These are phyloP conservation scores for Pseudocercospora eumusae DNA, from an alignment of 2,329 filamentous ascomycete genomes.

Conservation along the genomic window DNA sequence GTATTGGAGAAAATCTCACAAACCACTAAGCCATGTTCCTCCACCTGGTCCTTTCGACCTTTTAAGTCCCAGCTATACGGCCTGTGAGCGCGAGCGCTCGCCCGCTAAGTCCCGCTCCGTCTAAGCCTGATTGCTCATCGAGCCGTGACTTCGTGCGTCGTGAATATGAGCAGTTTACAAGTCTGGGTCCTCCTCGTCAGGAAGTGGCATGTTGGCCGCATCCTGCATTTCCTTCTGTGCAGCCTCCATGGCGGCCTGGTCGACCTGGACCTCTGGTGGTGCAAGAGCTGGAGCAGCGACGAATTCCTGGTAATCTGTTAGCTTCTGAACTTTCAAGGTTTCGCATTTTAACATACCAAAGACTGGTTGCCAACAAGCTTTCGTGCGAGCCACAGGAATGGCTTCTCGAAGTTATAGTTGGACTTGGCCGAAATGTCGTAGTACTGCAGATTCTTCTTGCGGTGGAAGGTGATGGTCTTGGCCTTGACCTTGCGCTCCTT, in stretches of 20 bases:
- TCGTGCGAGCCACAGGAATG: constrained; percentile 97
- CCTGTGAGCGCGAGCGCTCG: constrained; percentile 22
- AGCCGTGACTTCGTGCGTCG: constrained; percentile 28
- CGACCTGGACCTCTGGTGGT: constrained; percentile 87
- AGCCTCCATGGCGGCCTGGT: constrained; percentile 75
- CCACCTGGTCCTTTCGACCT: constrained; percentile 33
- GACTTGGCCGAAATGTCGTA: constrained; percentile 99
- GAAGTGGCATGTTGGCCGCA: constrained; percentile 80
- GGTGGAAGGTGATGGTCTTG: constrained; percentile 99
- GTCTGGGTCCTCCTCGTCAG: constrained; percentile 85
- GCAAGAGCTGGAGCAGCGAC: constrained; percentile 93
- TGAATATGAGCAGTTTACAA: constrained; percentile 45
- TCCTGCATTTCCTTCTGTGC: constrained; percentile 87
- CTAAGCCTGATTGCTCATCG: constrained; percentile 21
- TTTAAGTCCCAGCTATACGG: constrained; percentile 20
- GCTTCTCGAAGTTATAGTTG: constrained; percentile 99
- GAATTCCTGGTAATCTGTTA: constrained; percentile 69
- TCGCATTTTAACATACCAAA: constrained; percentile 61
- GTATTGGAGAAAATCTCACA: constrained; percentile 31
- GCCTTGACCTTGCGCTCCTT: constrained; percentile 99
- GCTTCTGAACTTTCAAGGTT: constrained; percentile 15
- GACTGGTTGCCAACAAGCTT: constrained; percentile 94
- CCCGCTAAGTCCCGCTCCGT: constrained; percentile 26
- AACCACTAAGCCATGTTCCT: constrained; percentile 32
- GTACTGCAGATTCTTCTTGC: constrained; percentile 99